Evolutionary conservation across 768 basidiomycete species (phyloP).

Genomic region (Leccinum sublutescens): DNA sequence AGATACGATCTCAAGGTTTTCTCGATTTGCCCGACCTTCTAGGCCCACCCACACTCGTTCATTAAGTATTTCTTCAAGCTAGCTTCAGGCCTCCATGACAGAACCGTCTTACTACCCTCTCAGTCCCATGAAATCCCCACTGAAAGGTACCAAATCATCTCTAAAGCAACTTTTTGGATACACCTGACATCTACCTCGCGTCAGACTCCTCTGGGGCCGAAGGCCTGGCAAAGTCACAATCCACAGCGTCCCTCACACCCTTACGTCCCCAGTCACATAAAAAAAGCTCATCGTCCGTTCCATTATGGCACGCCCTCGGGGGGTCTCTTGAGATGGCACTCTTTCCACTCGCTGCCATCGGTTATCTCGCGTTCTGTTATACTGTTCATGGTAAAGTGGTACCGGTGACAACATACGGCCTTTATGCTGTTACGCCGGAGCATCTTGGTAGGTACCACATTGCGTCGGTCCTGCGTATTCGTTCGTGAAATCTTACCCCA

Average conservation of each 20-base stretch:
- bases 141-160: background rate
- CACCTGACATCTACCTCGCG: background rate
- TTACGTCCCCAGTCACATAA: slow-evolving; percentile 1
- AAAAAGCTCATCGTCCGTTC: background rate
- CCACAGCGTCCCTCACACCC: slow-evolving; percentile 9
- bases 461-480: background rate
- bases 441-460: slow-evolving; percentile 18
- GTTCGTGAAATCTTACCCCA: background rate
- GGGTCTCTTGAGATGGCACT: slow-evolving; percentile 17
- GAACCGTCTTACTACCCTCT: slow-evolving; percentile 23
- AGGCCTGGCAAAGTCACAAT: background rate
- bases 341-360: slow-evolving; percentile 28
- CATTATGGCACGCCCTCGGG: slow-evolving; percentile 10
- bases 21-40: background rate
- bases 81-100: slow-evolving; percentile 9
- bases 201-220: background rate
- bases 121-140: slow-evolving; percentile 4
- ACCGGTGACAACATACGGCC: slow-evolving; percentile 26
- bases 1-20: background rate
- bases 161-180: background rate
- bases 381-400: slow-evolving; percentile 21
- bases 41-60: slow-evolving; percentile 12
- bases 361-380: slow-evolving; percentile 31
- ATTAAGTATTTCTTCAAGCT: background rate
- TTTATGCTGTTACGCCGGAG: slow-evolving; percentile 18